phyloP scores from a whole-genome alignment of 1,284 basidiomycete genomes.

The Tausonia pullulans region DNA sequence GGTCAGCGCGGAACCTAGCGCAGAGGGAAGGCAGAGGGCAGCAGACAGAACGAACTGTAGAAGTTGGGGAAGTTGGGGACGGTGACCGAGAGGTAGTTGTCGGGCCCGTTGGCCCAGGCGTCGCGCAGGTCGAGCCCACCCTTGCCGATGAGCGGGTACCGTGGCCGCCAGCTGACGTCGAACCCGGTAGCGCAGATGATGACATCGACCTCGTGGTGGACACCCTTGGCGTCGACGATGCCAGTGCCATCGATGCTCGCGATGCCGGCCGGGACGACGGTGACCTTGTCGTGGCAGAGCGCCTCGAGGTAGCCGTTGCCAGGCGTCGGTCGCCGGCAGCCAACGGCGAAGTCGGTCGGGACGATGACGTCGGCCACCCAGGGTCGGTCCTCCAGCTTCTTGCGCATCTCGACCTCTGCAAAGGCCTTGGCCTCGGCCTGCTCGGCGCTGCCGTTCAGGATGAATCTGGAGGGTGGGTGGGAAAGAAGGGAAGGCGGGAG shows the following conservation, averaged over 20 bases:
- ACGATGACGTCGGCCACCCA: conserved; percentile 44
- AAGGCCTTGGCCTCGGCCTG: not conserved
- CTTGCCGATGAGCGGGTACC: not conserved
- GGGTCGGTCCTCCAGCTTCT: conserved; percentile 46
- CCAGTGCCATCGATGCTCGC: conserved; percentile 44
- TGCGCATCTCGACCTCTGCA: conserved; percentile 34
- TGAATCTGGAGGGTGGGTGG: too few species aligned
- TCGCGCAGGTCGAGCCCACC: not conserved
- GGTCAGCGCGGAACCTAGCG: not conserved
- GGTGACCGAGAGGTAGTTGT: conserved; percentile 4
- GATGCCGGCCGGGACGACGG: conserved; percentile 45
- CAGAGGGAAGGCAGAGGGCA: not conserved
- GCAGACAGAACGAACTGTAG: not conserved
- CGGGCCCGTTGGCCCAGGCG: not conserved
- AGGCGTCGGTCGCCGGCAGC: conserved; percentile 50
- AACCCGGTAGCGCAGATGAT: conserved; percentile 47
- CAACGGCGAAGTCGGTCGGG: conserved; percentile 43
- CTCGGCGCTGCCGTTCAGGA: not conserved
- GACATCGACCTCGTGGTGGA: conserved; percentile 45
- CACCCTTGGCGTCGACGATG: conserved; percentile 47
- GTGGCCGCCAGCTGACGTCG: not conserved
- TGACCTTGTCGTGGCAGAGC: conserved; percentile 47
- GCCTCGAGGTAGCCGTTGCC: conserved; percentile 56
- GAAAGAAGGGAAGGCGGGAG: too few species aligned
- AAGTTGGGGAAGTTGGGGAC: not conserved